Evolutionary conservation across 2,329 filamentous ascomycete species (phyloP).

Genomic region (Calonectria hawksworthii): DNA sequence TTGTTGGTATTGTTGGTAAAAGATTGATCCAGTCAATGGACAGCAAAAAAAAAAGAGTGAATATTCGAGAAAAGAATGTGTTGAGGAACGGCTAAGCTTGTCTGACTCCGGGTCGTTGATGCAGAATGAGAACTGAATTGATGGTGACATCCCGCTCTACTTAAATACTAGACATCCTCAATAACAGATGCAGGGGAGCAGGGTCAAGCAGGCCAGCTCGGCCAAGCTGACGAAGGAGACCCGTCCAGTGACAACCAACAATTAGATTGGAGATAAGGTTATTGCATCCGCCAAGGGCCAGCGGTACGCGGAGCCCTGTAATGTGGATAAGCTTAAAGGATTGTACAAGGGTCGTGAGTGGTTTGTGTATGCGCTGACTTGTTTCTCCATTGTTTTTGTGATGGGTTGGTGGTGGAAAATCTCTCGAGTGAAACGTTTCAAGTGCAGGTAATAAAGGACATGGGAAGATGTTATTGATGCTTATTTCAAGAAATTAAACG

Average conservation of each 20-base stretch:
- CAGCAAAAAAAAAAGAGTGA: not conserved
- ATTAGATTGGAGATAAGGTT: not conserved
- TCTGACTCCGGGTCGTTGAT: slow-evolving; percentile 21
- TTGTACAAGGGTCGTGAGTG: not conserved
- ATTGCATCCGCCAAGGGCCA: not conserved
- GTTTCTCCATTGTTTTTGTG: not conserved
- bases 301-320: not conserved
- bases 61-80: not conserved
- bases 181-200: not conserved
- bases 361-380: not conserved
- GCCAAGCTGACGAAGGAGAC: not conserved
- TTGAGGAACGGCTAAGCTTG: not conserved
- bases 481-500: not conserved
- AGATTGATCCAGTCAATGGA: slow-evolving; percentile 20
- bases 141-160: not conserved
- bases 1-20: not conserved
- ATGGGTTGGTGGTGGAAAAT: not conserved
- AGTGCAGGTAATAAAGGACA: not conserved
- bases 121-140: not conserved
- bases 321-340: slow-evolving; percentile 24
- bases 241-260: not conserved
- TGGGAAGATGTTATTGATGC: not conserved
- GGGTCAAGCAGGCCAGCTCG: not conserved
- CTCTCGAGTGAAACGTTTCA: not conserved
- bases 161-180: not conserved